Conservation (phyloP, 2,329 filamentous ascomycete genomes). For the Hymenoscyphus occultus region DNA sequence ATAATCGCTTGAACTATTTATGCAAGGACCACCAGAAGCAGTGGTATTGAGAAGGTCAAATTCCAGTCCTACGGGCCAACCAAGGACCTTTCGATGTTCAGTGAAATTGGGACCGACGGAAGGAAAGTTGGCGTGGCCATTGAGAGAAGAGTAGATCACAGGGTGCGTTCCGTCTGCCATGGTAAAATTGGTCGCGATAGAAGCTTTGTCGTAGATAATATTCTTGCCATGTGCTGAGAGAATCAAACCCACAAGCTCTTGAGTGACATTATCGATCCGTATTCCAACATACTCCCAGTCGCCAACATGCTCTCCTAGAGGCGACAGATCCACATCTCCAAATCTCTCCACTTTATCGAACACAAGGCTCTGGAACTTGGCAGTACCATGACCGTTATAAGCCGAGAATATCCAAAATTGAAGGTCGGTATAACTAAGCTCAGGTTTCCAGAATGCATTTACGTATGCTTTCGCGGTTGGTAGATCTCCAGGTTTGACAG, state of each 20-base stretch:
- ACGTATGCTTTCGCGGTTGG: constrained; percentile 25
- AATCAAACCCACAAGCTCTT: constrained; percentile 25
- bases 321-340: constrained; percentile 22
- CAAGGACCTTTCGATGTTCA: constrained; percentile 21
- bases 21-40: constrained; percentile 16
- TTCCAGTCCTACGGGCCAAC: constrained; percentile 22
- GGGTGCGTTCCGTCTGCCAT: constrained; percentile 23
- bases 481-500: constrained; percentile 23
- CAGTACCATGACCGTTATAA: constrained; percentile 27
- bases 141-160: constrained; percentile 25
- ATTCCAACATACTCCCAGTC: constrained; percentile 28
- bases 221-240: constrained; percentile 25
- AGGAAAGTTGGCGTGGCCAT: constrained; percentile 28
- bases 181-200: constrained; percentile 17
- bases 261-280: constrained; percentile 24
- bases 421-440: constrained; percentile 23
- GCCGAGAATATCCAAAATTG: constrained; percentile 29
- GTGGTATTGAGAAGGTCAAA: constrained; percentile 26
- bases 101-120: constrained; percentile 22
- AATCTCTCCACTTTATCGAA: constrained; percentile 19
- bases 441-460: constrained; percentile 23
- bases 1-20: constrained; percentile 19
- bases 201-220: constrained; percentile 18
- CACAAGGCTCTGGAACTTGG: constrained; percentile 18
- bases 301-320: constrained; percentile 25